A percentile compares a stretch with the other conserved stretches of the same genome.
phyloP scores from a whole-genome alignment of 441 rosid genomes.

The Hura crepitans region DNA sequence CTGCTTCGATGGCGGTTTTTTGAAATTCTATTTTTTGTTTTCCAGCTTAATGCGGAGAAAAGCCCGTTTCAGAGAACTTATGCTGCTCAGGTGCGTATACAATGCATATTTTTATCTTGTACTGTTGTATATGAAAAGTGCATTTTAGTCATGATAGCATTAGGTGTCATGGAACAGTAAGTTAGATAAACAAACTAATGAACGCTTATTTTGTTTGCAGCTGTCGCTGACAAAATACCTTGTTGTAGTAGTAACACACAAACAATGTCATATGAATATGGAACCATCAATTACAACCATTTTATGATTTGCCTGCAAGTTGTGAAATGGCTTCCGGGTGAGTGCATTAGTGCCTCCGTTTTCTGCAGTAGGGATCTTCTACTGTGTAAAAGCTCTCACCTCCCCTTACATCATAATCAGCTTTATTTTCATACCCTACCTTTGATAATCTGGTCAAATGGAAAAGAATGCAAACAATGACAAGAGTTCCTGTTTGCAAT shows the following conservation, averaged over 20 bases:
- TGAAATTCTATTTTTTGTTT: conserved; percentile 23
- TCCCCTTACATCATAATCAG: neutral
- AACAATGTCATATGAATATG: neutral
- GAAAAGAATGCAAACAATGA: neutral
- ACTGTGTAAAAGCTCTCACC: neutral
- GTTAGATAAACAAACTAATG: neutral
- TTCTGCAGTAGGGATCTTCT: neutral
- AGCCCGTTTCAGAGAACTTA: conserved; percentile 90
- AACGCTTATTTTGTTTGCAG: neutral
- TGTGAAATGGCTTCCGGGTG: conserved; percentile 2
- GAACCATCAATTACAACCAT: neutral
- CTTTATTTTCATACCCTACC: neutral
- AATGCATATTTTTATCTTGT: neutral
- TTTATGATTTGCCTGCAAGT: neutral
- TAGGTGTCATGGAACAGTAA: neutral
- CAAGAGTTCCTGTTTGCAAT: neutral
- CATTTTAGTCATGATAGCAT: neutral
- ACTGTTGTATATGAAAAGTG: neutral
- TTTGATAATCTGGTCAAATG: neutral
- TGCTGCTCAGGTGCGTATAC: conserved; percentile 66
- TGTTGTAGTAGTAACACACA: neutral
- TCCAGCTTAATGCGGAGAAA: conserved; percentile 80
- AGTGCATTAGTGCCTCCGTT: neutral
- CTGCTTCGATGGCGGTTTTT: neutral
- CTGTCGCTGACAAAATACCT: neutral